Evolutionary conservation across 2,329 filamentous ascomycete species (phyloP), one percentile per base, ranked within the genome.

Genomic region (Fusarium devonianum): DNA sequence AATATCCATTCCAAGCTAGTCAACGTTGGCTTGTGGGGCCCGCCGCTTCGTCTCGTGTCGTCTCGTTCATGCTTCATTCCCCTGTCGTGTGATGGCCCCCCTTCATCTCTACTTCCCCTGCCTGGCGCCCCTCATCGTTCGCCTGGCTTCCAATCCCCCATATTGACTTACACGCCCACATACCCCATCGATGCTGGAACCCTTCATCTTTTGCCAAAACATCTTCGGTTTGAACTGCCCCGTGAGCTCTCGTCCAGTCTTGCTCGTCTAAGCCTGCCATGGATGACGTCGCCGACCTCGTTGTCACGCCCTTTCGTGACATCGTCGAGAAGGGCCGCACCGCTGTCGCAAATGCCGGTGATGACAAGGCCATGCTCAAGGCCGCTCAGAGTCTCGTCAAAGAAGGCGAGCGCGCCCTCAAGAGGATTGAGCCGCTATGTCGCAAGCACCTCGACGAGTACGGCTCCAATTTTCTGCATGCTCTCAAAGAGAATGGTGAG

Each of bases 401-500:
- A 49, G 77, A 79, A 56, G 78, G 78, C 32, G 76, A 80, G 47
- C 73, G 76, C 43, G 75, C 76, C 2, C 59, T 81, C 40, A 78
- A 78, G 63, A 75, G 69, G 43, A 74, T 84, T 30, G 78, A 81
- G 57, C 78, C 79, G 25, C 65, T 81, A 10, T 82, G 79, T 63
- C 72, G 69, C 50, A 78, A 76, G 43, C 71, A 77, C 35, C 65
- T 76, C 32, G 74, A 77, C 6, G 76, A 81, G 26, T 82, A 79
- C 43, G 77, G 78, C 5, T 56, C 67, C 17, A 75, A 71, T 51
- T 84, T 84, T 56, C 65, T 80, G 14, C 69, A 77, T 52, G 76
- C 77, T 5, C 70, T 84, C 18, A 80, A 78, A 54, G 80, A 81
- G 41, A 78, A 82, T 53, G 78, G 81, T 83, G 69, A 60, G 74